A percentile compares a stretch with the other conserved stretches of the same genome.
Conservation (phyloP, 768 basidiomycete species). For the Boletus insuetus region DNA sequence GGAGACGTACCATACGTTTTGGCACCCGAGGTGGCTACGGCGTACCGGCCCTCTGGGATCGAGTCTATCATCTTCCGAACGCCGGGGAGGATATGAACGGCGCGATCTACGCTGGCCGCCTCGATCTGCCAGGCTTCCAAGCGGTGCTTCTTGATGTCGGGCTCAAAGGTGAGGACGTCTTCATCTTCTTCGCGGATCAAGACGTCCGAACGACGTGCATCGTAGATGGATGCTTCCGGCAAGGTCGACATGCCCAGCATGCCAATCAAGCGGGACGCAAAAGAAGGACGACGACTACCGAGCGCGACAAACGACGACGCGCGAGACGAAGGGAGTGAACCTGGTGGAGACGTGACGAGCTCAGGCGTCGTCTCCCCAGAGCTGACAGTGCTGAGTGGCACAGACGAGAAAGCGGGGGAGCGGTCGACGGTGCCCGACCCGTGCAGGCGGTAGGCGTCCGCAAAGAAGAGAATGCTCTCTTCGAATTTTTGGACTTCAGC, state of each 20-base stretch:
- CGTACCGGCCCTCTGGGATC: constrained; percentile 63
- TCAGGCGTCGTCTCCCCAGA: constrained; percentile 44
- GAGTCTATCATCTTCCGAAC: constrained; percentile 63
- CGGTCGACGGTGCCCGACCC: constrained; percentile 35
- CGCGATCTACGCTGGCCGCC: constrained; percentile 53
- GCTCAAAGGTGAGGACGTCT: constrained; percentile 29
- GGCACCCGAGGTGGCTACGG: constrained; percentile 73
- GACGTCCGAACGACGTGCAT: constrained; percentile 26
- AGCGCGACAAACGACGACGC: constrained; percentile 38
- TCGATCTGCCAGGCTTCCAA: constrained; percentile 55
- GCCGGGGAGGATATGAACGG: constrained; percentile 71
- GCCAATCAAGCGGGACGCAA: constrained; percentile 40
- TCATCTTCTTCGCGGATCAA: constrained; percentile 36
- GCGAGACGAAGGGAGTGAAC: constrained; percentile 44
- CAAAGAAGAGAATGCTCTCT: constrained; percentile 61
- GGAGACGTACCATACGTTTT: constrained; percentile 56
- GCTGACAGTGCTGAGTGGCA: constrained; percentile 18
- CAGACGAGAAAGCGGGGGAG: constrained; percentile 15
- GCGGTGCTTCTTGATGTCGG: constrained; percentile 28
- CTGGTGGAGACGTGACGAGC: constrained; percentile 32
- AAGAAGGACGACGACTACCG: constrained; percentile 45
- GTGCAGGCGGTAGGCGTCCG: constrained; percentile 52
- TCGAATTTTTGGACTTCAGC: constrained; percentile 60
- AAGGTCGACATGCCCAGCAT: constrained; percentile 38
- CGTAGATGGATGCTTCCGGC: constrained; percentile 28